A percentile compares a stretch with the other conserved stretches of the same genome.
These are phyloP conservation scores for Talaromyces verruculosus DNA, from an alignment of 2,329 filamentous ascomycete species.

Conservation along the genomic window DNA sequence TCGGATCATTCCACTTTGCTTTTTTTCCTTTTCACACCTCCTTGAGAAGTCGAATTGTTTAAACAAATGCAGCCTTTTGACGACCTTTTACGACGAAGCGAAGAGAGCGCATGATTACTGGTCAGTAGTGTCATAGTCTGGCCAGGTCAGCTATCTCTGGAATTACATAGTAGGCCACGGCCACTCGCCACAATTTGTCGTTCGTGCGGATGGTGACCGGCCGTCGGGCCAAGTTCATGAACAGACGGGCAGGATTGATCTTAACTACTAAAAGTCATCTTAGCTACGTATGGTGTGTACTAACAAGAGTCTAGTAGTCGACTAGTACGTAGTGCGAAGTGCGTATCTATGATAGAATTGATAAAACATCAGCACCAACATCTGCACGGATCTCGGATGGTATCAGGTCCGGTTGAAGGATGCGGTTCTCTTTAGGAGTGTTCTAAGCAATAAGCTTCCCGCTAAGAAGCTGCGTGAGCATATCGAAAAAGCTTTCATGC, in stretches of 20 bases:
- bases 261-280: background rate
- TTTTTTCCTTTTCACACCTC: background rate
- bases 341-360: background rate
- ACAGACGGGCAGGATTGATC: background rate
- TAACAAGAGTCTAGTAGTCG: background rate
- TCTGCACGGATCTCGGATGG: background rate
- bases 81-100: background rate
- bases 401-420: background rate
- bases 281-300: background rate
- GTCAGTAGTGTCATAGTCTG: background rate
- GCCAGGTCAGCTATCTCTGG: background rate
- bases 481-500: background rate
- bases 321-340: background rate
- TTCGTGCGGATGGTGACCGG: background rate
- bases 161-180: background rate
- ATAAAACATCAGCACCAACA: background rate
- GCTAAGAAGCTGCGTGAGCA: background rate
- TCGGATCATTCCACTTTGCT: conserved; percentile 1
- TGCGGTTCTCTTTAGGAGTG: background rate
- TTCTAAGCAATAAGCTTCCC: background rate
- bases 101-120: background rate
- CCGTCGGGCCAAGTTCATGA: background rate
- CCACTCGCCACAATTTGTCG: background rate
- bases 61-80: background rate
- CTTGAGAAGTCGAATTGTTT: background rate